Evolutionary conservation across 345 rosid genomes (phyloP), one percentile per base, ranked within the genome.

Genomic region (Dipteronia dyeriana): DNA sequence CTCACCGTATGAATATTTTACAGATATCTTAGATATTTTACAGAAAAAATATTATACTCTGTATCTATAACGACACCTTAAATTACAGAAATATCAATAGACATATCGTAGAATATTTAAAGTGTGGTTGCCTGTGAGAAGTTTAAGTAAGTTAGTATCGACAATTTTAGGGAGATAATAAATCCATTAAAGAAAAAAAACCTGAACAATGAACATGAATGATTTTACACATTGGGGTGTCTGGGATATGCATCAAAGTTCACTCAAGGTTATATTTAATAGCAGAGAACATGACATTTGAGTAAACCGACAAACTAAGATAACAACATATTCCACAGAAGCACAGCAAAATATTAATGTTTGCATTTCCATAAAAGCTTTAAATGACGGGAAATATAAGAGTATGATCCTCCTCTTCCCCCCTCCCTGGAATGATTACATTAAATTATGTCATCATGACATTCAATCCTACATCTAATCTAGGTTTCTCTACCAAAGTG

Each of bases 401-500:
- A 73, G 57, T 17, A 41, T 22, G 63, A 51, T 54, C 68, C 65
- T 38, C 68, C 54, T 23, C 10, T 66, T 53, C 31, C 60, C 60
- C 54, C 65, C 49, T 20, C 60, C 45, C 54, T 54, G 29, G 22
- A 43, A 3, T 43, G 57, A 20, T 3, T 51, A 66, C 63, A 54
- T 59, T 45, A 53, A 76, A 25, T 62, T 61, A 31, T 61, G 22
- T 1, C 39, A 60, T 25, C 73, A 62, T 60, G 65, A 54, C 76
- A 70, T 65, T 72, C 10, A 69, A 39, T 39, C 31, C 75, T 74
- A 54, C 62, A 53, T 41, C 81, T 75, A 53, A 43, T 26, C 78
- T 71, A 25, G 66, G 63, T 66, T 49, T 74, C 26, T 71, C 17
- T 10, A 65, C 38, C 69, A 19, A 22, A 38, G 62, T 49, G 51